These are phyloP conservation scores for Auxenochlorella protothecoides DNA, from an alignment of 139 green algal species.

Conservation along the genomic window DNA sequence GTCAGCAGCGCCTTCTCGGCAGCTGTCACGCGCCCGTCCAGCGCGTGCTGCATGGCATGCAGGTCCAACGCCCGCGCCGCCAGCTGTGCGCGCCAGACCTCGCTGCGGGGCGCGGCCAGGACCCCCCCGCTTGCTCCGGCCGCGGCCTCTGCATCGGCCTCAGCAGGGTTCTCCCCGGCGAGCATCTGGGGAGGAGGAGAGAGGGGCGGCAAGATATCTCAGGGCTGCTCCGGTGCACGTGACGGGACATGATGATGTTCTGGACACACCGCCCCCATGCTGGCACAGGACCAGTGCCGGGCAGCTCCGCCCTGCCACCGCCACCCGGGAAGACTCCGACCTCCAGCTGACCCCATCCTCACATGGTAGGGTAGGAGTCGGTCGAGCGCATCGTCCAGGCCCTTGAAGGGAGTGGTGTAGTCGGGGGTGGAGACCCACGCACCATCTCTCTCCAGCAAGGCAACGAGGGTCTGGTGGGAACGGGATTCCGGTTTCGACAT, in stretches of 20 bases:
- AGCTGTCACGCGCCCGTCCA: constrained; percentile 2
- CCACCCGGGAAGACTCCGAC: too few species aligned
- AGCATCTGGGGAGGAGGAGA: constrained; percentile 5
- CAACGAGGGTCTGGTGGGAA: too few species aligned
- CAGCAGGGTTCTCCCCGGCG: constrained; percentile 8
- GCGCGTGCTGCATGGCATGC: constrained; percentile 1
- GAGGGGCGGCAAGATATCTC: background rate
- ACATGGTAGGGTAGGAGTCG: constrained; percentile 51
- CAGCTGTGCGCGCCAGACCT: constrained; percentile 4
- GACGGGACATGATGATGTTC: background rate
- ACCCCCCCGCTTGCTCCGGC: background rate
- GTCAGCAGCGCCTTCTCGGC: background rate
- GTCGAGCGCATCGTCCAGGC: constrained; percentile 36
- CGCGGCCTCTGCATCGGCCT: constrained; percentile 5
- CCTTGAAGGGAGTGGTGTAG: constrained; percentile 26
- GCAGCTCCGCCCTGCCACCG: too few species aligned
- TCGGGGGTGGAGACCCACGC: constrained; percentile 17
- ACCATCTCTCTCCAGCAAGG: constrained; percentile 17
- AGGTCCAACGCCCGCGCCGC: background rate
- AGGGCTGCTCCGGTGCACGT: background rate
- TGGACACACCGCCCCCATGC: background rate
- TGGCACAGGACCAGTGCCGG: background rate
- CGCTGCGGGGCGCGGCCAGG: constrained; percentile 2
- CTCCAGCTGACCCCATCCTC: background rate
- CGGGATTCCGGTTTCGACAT: too few species aligned